Conservation (phyloP, 345 rosid genomes). For the Mallotus nudiflorus region DNA sequence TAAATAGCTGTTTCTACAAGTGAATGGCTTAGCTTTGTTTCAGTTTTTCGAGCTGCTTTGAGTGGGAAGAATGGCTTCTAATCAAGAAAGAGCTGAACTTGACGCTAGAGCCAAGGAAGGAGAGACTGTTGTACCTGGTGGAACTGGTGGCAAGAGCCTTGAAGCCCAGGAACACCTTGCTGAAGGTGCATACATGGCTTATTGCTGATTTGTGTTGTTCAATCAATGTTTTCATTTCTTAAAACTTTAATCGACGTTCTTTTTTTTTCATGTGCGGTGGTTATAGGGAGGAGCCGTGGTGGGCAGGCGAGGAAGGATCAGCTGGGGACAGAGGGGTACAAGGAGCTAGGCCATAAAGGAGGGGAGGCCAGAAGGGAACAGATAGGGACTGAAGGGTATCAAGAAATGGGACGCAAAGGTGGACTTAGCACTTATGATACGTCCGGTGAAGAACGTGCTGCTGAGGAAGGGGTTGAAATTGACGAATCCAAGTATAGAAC, state of each 20-base stretch:
- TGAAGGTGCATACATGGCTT: conserved; percentile 54
- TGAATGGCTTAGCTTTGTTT: no score
- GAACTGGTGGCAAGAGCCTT: conserved; percentile 85
- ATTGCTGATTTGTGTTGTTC: neutral
- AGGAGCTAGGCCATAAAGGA: conserved; percentile 34
- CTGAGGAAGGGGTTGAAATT: conserved; percentile 29
- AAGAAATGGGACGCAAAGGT: conserved; percentile 60
- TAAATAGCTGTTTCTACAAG: neutral
- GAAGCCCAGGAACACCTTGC: conserved; percentile 90
- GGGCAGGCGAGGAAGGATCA: no score
- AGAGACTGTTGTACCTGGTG: conserved; percentile 79
- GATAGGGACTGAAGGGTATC: conserved; percentile 58
- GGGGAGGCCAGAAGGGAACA: conserved; percentile 62
- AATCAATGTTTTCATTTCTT: no score
- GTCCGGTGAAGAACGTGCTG: conserved; percentile 36
- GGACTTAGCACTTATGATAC: conserved; percentile 43
- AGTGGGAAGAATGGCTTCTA: neutral
- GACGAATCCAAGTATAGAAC: conserved; percentile 49
- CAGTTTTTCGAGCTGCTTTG: neutral
- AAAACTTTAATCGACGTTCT: no score
- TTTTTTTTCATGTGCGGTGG: no score
- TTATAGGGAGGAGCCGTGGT: no score
- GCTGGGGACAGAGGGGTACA: no score
- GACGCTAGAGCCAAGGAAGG: conserved; percentile 72
- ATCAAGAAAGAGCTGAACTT: conserved; percentile 42